Evolutionary conservation across 1,284 basidiomycete genomes (phyloP), one percentile per base, ranked within the genome.

Genomic region (Cutaneotrichosporon dermatis): DNA sequence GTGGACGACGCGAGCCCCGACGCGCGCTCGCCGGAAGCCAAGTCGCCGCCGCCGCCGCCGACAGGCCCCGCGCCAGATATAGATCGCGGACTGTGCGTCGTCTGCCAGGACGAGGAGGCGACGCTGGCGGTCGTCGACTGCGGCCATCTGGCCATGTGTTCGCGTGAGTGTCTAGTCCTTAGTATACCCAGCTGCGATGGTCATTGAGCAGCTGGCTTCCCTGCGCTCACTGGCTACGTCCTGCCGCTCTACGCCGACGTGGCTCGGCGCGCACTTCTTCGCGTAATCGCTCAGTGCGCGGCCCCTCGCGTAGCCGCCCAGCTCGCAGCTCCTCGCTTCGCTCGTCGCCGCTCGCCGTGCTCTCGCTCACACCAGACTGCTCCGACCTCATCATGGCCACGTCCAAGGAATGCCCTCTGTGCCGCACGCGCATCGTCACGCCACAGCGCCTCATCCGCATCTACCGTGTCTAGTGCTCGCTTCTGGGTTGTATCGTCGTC

Each of bases 111-210:
- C 66, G 88, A 92, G 58, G 90, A 93, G 66, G 90, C 90, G 0
- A 91, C 88, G 64, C 88, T 94, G 56, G 91, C 90, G 1, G 86
- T 92, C 54, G 88, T 92, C n/a, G 90, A 94, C 76, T 94, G 91
- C 83, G 91, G 91, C 10, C 90, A 92, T 76, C 80, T 92, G 42
- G 84, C 86, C 9, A 85, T 92, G 85, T 93, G 90, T 69, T 82
- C 86, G 36, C 67, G 73, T 76, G 55, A 70, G 73, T 71, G n/a
- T 25, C 25, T 25, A 25, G 25, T 25, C 25, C 25, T 25, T 25
- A 25, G 25, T 25, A 25, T 25, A 25, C 25, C 25, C 25, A 25
- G 25, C 25, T 25, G 25, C 25, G 25, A 25, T 25, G 25, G 25
- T 25, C 25, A 25, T 25, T 25, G 25, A 25, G 25, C 25, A 25